Base-by-base conservation (phyloP, 495 filamentous ascomycete species). In the Trichoderma orchidacearum region DNA sequence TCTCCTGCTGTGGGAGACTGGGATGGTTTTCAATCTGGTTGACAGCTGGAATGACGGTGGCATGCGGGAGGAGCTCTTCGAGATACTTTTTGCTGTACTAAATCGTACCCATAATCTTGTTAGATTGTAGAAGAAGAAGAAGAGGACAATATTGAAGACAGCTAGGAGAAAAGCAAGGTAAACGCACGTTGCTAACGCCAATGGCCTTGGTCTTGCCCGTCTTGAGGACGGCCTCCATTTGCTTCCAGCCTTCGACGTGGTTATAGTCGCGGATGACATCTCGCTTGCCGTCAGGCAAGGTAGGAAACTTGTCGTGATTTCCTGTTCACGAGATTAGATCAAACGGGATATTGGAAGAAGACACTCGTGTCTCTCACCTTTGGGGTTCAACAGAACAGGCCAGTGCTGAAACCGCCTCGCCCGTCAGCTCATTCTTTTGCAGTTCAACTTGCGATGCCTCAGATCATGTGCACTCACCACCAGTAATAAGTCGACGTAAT, bases 11-110 rank as follows among this genome's bases (percentile, higher is more conserved):
- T 0, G 89, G 88, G n/a, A 93, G 79, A 5, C 75, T 78, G 13
- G 85, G 85, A 73, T 91, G 87, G 72, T 91, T 90, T 73, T 95
- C 90, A 64, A 94, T 90, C 80, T 94, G 89, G 73, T 94, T 93
- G 59, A 83, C 86, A n/a, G 89, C 88, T 11, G 90, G 90, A 0
- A 84, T 66, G 36, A 91, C 70, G 30, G 70, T 77, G 53, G 79
- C 80, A 52, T 85, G 71, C 3, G 80, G 74, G 6, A 93, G 78
- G 38, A 94, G 74, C 64, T 90, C 71, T 65, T 90, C 79, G 1
- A 95, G 77, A 65, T 84, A 90, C 54, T 71, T 70, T 54, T 79
- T 75, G 66, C 83, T 86, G 76, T 89, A 92, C 66, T 70, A 57
- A 52, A 32, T 17, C 11, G 1, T 11, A 13, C 12, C 3, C 1